Evolutionary conservation across 331 rosid genomes (phyloP).

Genomic region (Malus hybrid): DNA sequence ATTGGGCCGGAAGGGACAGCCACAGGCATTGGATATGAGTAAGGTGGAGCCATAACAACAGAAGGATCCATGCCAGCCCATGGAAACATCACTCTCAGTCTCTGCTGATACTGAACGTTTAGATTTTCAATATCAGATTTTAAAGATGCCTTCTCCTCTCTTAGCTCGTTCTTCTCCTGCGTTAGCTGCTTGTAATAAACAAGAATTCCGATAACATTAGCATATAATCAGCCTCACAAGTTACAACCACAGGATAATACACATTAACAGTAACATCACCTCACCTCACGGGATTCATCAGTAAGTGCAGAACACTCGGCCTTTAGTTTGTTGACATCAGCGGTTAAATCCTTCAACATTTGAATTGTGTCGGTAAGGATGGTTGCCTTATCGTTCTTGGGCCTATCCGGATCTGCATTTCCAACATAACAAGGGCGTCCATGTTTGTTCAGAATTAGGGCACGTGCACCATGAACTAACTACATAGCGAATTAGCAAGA

Average conservation of each 20-base stretch:
- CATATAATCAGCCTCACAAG: not conserved
- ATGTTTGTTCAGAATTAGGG: not conserved
- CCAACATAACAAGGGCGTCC: slow-evolving; percentile 5
- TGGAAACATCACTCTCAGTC: slow-evolving; percentile 67
- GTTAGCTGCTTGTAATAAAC: slow-evolving; percentile 47
- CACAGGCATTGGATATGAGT: slow-evolving; percentile 66
- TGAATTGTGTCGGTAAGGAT: slow-evolving; percentile 76
- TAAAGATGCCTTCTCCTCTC: slow-evolving; percentile 74
- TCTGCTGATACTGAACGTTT: slow-evolving; percentile 67
- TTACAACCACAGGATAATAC: slow-evolving; percentile 6
- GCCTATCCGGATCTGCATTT: slow-evolving; percentile 80
- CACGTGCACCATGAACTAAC: not conserved
- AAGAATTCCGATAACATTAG: slow-evolving; percentile 9
- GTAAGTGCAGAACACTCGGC: slow-evolving; percentile 55
- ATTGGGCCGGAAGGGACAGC: slow-evolving; percentile 69
- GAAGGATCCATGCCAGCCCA: slow-evolving; percentile 79
- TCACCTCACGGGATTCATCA: slow-evolving; percentile 80
- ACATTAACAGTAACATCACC: slow-evolving; percentile 32
- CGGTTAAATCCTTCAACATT: slow-evolving; percentile 59
- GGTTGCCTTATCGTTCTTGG: slow-evolving; percentile 87
- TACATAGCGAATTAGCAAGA: not conserved
- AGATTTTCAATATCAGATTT: slow-evolving; percentile 70
- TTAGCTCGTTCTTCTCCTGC: slow-evolving; percentile 85
- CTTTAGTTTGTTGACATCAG: slow-evolving; percentile 64
- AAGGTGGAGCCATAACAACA: slow-evolving; percentile 58